Percentiles rank a stretch among this genome's conserved stretches.
These are phyloP conservation scores for Marasmius sp. DNA, from an alignment of 1,284 basidiomycete species.

Conservation along the genomic window DNA sequence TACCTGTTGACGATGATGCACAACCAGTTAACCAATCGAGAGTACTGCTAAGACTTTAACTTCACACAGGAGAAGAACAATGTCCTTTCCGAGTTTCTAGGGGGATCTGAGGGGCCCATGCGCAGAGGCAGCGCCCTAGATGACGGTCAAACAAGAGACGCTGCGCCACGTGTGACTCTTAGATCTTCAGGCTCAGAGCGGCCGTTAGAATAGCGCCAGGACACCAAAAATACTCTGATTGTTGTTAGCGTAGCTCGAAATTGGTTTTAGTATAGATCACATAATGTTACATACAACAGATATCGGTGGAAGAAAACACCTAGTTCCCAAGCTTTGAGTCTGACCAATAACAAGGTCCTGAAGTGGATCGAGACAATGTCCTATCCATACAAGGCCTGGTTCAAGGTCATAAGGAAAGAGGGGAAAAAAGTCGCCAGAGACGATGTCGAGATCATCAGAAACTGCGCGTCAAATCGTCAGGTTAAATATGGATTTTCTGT, in stretches of 20 bases:
- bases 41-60: no score
- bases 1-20: no score
- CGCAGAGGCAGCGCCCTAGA: no score
- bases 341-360: constrained; percentile 43
- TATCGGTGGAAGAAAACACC: neutral
- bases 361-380: constrained; percentile 14
- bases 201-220: no score
- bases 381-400: constrained; percentile 30
- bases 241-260: neutral
- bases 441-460: neutral
- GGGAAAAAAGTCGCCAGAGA: neutral
- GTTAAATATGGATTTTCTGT: neutral
- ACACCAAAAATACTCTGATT: no score
- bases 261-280: neutral
- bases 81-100: no score
- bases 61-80: no score
- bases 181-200: no score
- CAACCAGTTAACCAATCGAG: no score
- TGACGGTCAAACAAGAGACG: no score
- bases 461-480: neutral
- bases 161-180: no score
- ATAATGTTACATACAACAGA: neutral
- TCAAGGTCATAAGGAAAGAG: constrained; percentile 31
- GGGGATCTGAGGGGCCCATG: no score
- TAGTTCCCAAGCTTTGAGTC: neutral